Base-by-base conservation (phyloP, 2,329 filamentous ascomycete genomes). In the Cladosporium phlei region DNA sequence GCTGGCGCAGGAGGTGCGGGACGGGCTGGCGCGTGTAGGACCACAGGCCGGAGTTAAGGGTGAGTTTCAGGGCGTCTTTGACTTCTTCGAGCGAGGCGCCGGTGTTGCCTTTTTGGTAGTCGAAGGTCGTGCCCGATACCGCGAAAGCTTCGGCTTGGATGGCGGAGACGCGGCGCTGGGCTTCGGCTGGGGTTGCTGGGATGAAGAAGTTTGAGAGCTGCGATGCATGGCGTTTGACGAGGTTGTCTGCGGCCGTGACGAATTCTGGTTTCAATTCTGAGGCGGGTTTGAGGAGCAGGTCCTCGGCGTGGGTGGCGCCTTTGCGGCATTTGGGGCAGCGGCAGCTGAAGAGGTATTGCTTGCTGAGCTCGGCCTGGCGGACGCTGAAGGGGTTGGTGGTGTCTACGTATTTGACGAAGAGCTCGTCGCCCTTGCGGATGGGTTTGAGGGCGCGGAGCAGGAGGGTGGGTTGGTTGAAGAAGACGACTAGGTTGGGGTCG, bases 341-440 rank as follows among this genome's bases (percentile, higher is more conserved):
- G 62, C 80, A 84, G 11, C 62, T 65, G 61, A 84, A 84, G 59
- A 75, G 78, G 66, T 80, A 84, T 21, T 74, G 69, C 19, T 69
- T 63, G 37, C 64, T 62, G 1, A 84, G 69, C 54, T 80, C 74
- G 2, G 61, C 62, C 51, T 74, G 75, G 3, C 80, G 74, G n/a
- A 68, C 65, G 7, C 64, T 54, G 20, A 68, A 70, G 0, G 78
- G 72, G 29, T 74, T 71, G 0, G 75, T 79, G 27, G 68, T 67
- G 55, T 84, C 80, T 51, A 81, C 69, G 57, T 85, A 85, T 3
- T 78, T 77, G 49, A 83, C 77, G 54, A 72, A 77, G 22, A 84
- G 69, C 58, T 85, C 79, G 22, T 79, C 74, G 50, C 71, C 73
- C 48, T 71, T 69, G 14, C 66, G 60, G 50, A 84, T 79, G 0